Base-by-base conservation (phyloP, 2,329 filamentous ascomycete genomes). In the Penicillium capsulatum region DNA sequence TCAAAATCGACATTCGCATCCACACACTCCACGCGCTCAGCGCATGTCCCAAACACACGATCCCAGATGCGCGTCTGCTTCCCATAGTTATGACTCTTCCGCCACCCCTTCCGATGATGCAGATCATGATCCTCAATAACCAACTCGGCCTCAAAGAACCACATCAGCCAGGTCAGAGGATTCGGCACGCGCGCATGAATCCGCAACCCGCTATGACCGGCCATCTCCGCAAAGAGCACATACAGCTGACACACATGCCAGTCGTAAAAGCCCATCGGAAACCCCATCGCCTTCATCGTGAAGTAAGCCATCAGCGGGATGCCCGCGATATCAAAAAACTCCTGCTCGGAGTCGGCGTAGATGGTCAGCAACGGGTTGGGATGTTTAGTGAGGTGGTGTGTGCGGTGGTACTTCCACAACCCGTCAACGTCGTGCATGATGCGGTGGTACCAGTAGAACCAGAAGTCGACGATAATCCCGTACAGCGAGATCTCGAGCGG, bases 371-470 rank as follows among this genome's bases (percentile, higher is more conserved):
- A 43, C 4, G 53, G 53, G 39, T 55, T 55, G 7, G 53, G 53
- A 22, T 56, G 53, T 29, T 56, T 56, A 9, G 53, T 56, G 9
- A 56, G 47, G 17, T 56, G 53, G 47, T 56, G 53, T 8, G 51
- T 56, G 13, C 53, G 51, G 38, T 56, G 53, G 42, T 50, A 56
- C 28, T 56, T 45, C 53, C 53, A 56, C 9, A 56, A 36, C 2
- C 40, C 38, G 34, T 35, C 45, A 16, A 55, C 37, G 14, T 55
- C 52, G 19, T 57, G 54, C 47, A 55, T 55, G 2, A 48, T 11
- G 1, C 54, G 52, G 29, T 57, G 54, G 38, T 57, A 57, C 54
- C 52, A 57, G 41, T 56, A 57, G 43, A 56, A 56, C 53, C 53
- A 56, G 42, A 56, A 57, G 34, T 57, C 54, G 43, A 57, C 45